Evolutionary conservation across 306 rosid genomes (phyloP).

Genomic region (Oemleria cerasiformis): DNA sequence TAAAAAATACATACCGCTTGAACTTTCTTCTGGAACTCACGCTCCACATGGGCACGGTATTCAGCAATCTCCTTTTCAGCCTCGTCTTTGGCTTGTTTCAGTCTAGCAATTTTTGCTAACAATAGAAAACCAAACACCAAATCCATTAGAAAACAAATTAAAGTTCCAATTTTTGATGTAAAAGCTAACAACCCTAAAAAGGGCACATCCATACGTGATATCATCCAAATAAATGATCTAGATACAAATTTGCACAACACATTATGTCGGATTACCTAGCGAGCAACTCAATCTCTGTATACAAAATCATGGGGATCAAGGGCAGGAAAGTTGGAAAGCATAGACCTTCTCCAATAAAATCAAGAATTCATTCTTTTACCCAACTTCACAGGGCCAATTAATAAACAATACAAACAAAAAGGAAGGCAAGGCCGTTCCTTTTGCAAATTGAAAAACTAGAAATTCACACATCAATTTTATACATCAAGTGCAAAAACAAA

Average conservation of each 20-base stretch:
- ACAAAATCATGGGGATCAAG: neutral
- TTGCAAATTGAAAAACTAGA: neutral
- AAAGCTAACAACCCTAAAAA: neutral
- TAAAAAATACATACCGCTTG: conserved; percentile 52
- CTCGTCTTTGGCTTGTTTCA: conserved; percentile 95
- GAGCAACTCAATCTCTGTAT: neutral
- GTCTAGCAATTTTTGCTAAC: conserved; percentile 78
- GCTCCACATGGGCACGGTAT: conserved; percentile 76
- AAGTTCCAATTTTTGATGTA: neutral
- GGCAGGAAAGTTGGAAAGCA: neutral
- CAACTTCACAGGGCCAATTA: neutral
- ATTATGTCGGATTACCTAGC: neutral
- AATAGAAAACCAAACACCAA: conserved; percentile 16
- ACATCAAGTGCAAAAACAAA: neutral
- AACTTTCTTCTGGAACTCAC: conserved; percentile 74
- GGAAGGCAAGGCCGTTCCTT: neutral
- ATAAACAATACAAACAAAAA: neutral
- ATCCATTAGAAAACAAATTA: conserved; percentile 21
- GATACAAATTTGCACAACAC: neutral
- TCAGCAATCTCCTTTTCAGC: conserved; percentile 82
- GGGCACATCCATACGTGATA: neutral
- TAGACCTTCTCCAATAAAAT: neutral
- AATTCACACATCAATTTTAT: neutral
- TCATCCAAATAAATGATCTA: neutral
- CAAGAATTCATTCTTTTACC: neutral